phyloP scores from a whole-genome alignment of 768 basidiomycete genomes.

The Macrocybe gigantea region DNA sequence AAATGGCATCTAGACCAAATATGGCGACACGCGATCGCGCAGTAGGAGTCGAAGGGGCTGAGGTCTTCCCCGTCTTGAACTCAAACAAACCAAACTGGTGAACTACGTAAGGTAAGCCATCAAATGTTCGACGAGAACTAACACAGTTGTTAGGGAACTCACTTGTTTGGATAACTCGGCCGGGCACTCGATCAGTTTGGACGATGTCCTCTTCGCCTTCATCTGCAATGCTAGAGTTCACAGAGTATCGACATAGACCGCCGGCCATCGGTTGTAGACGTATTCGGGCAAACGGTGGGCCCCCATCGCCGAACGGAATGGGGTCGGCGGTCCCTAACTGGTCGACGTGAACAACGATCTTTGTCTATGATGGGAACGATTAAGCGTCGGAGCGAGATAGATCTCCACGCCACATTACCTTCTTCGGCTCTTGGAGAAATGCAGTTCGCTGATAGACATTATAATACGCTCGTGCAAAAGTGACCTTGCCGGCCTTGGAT shows the following conservation, averaged over 20 bases:
- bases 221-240: slow-evolving; percentile 66
- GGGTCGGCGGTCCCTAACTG: slow-evolving; percentile 68
- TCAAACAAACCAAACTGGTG: slow-evolving; percentile 88
- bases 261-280: slow-evolving; percentile 81
- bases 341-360: slow-evolving; percentile 86
- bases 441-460: slow-evolving; percentile 83
- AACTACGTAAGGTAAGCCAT: slow-evolving; percentile 35
- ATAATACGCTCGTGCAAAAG: slow-evolving; percentile 77
- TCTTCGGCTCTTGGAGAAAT: slow-evolving; percentile 72
- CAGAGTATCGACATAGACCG: slow-evolving; percentile 73
- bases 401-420: slow-evolving; percentile 40
- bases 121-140: neutral
- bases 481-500: slow-evolving; percentile 50
- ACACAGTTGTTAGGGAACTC: slow-evolving; percentile 18
- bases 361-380: slow-evolving; percentile 48
- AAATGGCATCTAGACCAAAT: slow-evolving; percentile 86
- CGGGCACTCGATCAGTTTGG: slow-evolving; percentile 66
- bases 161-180: slow-evolving; percentile 81
- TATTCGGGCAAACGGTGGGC: slow-evolving; percentile 74
- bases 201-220: slow-evolving; percentile 81
- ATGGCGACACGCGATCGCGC: slow-evolving; percentile 77
- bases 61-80: slow-evolving; percentile 68
- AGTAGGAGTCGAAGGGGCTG: slow-evolving; percentile 84
- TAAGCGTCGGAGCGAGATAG: slow-evolving; percentile 4
- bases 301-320: slow-evolving; percentile 66